These are phyloP conservation scores for Backusella luteola DNA, from an alignment of 192 early-diverging fungal genomes.

Conservation along the genomic window DNA sequence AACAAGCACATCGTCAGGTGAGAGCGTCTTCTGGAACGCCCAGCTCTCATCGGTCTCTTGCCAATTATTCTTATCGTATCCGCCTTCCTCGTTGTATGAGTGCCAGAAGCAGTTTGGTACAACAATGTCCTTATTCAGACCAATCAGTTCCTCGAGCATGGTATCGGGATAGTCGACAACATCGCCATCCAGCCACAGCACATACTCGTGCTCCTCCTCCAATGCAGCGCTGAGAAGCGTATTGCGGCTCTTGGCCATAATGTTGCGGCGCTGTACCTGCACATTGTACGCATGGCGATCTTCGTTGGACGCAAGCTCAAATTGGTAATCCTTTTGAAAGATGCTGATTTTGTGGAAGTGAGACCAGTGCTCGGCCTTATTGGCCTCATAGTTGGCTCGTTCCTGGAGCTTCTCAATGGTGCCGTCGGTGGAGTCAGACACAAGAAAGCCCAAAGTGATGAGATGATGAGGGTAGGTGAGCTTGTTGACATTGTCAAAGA, in stretches of 20 bases:
- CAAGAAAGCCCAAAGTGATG: constrained; percentile 65
- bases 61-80: constrained; percentile 71
- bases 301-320: constrained; percentile 39
- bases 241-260: constrained; percentile 63
- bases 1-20: constrained; percentile 39
- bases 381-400: constrained; percentile 10
- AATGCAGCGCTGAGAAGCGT: constrained; percentile 54
- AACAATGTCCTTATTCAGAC: constrained; percentile 63
- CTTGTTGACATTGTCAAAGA: constrained; percentile 56
- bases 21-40: constrained; percentile 39
- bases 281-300: constrained; percentile 57
- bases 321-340: constrained; percentile 57
- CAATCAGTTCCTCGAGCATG: constrained; percentile 59
- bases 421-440: constrained; percentile 56
- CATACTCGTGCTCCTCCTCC: constrained; percentile 57
- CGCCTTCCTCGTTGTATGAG: constrained; percentile 44
- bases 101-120: constrained; percentile 53
- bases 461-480: constrained; percentile 59
- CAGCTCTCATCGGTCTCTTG: constrained; percentile 57
- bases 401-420: constrained; percentile 53
- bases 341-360: constrained; percentile 56
- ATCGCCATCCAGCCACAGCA: constrained; percentile 73
- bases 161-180: constrained; percentile 61
- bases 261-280: constrained; percentile 54
- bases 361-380: constrained; percentile 35